Base-by-base conservation (phyloP, 1,139 yeast genomes). In the Zygotorulaspora mrakii region DNA sequence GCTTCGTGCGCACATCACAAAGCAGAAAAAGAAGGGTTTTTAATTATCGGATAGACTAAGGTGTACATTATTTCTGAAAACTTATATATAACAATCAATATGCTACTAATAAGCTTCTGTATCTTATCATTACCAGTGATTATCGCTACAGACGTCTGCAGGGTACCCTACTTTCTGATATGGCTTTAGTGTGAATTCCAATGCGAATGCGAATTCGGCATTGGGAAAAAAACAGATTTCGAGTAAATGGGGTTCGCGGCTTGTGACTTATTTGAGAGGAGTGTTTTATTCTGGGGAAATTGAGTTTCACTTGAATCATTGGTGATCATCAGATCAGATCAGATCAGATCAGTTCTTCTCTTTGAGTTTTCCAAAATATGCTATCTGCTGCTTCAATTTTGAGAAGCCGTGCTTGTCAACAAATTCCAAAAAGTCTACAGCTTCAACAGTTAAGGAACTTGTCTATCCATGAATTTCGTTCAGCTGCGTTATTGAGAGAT, bases 381-480 rank as follows among this genome's bases (percentile, higher is more conserved):
- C 29, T 47, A 22, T 43, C 49, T 20, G 48, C 46, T 31, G 36
- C 39, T 27, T 34, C 41, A n/a, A 31, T 37, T 24, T 30, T 43
- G 17, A 36, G 45, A 33, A 40, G 33, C 25, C 48, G 42, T 41
- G 37, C 29, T 18, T 34, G 31, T 20, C 39, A 34, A 28, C 20
- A 36, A 11, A 12, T 32, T 12, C 33, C 39, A 14, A 22, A 35
- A 18, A 22, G 27, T 12, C 11, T 28, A n/a, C 23, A 36, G 35
- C 35, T 26, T 6, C 43, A 43, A 29, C 51, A 46, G 33, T 40
- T 47, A 59, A 80, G 97, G 76, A 73, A 71, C 68, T 73, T 89
- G 57, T 88, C 96, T 25, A 80, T 91, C 56, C 98, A 91, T 64
- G 99, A 91, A 70, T 94, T 69, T 79, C 87, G 97, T 66, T 87